Conservation (phyloP, 2,329 filamentous ascomycete species). For the Colletotrichum simmondsii region DNA sequence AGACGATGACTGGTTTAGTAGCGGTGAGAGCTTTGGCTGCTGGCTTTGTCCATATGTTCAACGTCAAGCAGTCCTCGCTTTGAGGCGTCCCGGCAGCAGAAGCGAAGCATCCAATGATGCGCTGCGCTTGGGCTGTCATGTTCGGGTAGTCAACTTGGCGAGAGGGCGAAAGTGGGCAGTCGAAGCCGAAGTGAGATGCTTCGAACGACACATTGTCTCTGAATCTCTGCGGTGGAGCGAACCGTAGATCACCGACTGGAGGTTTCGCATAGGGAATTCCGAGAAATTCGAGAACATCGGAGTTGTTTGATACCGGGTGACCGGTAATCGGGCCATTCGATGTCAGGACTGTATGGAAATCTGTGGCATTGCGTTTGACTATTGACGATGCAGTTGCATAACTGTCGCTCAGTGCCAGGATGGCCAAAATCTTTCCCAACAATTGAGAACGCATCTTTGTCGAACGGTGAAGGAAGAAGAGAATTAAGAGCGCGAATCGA, state of each 20-base stretch:
- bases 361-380: slow-evolving; percentile 24
- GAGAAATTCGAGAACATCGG: slow-evolving; percentile 49
- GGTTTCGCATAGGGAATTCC: slow-evolving; percentile 46
- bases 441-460: neutral
- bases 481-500: neutral
- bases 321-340: slow-evolving; percentile 47
- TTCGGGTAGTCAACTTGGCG: slow-evolving; percentile 39
- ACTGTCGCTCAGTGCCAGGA: neutral
- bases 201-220: slow-evolving; percentile 32
- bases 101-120: slow-evolving; percentile 34
- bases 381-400: neutral
- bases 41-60: slow-evolving; percentile 51
- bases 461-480: neutral
- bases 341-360: slow-evolving; percentile 41
- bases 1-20: slow-evolving; percentile 49
- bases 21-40: fast-evolving
- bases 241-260: slow-evolving; percentile 40
- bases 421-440: neutral
- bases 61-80: slow-evolving; percentile 50
- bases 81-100: slow-evolving; percentile 36
- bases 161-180: slow-evolving; percentile 41
- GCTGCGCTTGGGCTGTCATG: slow-evolving; percentile 44
- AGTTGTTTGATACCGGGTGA: slow-evolving; percentile 42
- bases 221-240: slow-evolving; percentile 41
- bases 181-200: slow-evolving; percentile 41